Evolutionary conservation across 176 grass and related monocot species (phyloP), one percentile per base, ranked within the genome.

Genomic region (Eragrostis curvula): DNA sequence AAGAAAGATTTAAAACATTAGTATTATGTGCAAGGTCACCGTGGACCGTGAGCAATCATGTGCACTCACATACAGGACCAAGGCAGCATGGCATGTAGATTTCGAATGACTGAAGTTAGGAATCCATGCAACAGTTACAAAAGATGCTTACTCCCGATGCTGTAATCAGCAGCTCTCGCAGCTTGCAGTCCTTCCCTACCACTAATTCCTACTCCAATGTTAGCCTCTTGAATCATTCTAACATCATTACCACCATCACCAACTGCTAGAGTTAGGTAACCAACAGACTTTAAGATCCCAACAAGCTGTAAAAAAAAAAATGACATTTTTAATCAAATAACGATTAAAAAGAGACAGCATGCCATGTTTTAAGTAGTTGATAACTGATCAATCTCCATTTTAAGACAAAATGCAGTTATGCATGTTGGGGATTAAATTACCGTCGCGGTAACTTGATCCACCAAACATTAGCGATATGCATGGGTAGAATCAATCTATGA

Each of bases 201-300:
- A 87, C 95, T 94, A 78, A 97, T 97, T 49, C 95, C 95, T 57
- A 97, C 87, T 85, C 95, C 95, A 79, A 97, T 77, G 63, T 94
- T 89, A 88, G 95, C 95, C 69, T 94, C 87, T 89, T 98, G 95
- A 85, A 98, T 98, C 95, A 98, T 98, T 81, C 92, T 94, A 80
- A 98, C 92, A 94, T 98, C 95, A 84, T 98, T 98, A 87, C 95
- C 95, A 79, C 95, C 92, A 68, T 98, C 92, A 46, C 92, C 92
- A 87, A 98, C 94, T 86, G 90, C 95, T 58, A 98, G 77, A 71
- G 92, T 98, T 70, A 93, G 84, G 52, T 87, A 98, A 68, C 86
- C 88, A 85, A 76, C 75, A 5, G 86, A 93, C 67, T 94, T 94
- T 76, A 97, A 78, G 24, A 98, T 51, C 70, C 78, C 84, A 89